Evolutionary conservation across 164 flowering plant genomes (phyloP).

Genomic region (Umbilicus rupestris): DNA sequence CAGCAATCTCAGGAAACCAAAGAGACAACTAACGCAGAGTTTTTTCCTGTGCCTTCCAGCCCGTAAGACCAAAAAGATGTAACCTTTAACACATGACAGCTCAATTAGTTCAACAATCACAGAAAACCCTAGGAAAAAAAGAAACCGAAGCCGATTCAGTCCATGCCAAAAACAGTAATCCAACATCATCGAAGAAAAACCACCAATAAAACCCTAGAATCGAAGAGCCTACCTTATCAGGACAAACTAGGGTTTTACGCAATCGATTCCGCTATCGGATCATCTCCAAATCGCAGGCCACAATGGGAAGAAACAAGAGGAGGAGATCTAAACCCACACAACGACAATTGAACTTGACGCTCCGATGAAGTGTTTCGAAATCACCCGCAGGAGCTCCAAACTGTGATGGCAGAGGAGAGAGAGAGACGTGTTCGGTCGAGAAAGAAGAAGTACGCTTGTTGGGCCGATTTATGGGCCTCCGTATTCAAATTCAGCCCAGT

Average conservation of each 20-base stretch:
- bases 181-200: background rate
- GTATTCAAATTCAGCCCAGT: background rate
- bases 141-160: background rate
- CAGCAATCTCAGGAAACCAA: no score
- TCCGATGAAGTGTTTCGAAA: background rate
- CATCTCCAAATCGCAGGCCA: background rate
- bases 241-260: background rate
- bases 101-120: background rate
- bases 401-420: background rate
- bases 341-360: background rate
- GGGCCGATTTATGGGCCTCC: background rate
- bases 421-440: background rate
- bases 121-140: background rate
- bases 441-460: background rate
- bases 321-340: background rate
- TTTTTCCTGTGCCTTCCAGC: no score
- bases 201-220: background rate
- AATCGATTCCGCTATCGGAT: background rate
- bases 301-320: no score
- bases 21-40: background rate
- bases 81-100: background rate
- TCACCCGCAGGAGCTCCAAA: background rate
- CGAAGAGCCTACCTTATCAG: background rate
- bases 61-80: background rate
- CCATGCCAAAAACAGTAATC: background rate